Conservation (phyloP, 306 rosid genomes). For the Dalbergia oliveri region DNA sequence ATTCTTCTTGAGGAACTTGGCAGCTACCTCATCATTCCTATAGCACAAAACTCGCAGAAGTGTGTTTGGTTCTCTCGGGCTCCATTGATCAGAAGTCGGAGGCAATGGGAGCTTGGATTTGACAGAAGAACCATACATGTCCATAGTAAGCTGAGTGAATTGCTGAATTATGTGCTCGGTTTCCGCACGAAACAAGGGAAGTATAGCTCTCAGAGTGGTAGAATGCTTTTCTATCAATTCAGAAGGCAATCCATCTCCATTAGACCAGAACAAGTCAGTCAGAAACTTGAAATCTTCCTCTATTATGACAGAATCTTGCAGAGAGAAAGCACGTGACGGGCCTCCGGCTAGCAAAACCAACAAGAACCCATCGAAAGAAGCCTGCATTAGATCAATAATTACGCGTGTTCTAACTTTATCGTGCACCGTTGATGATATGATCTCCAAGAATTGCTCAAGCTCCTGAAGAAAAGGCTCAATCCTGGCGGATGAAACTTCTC, state of each 20-base stretch:
- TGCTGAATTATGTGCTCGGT: conserved; percentile 72
- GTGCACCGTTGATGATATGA: conserved; percentile 84
- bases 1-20: conserved; percentile 92
- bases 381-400: conserved; percentile 83
- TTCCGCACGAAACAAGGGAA: conserved; percentile 63
- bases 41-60: conserved; percentile 82
- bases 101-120: conserved; percentile 88
- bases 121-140: conserved; percentile 63
- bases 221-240: conserved; percentile 78
- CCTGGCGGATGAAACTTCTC: conserved; percentile 74
- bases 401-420: conserved; percentile 90
- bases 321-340: conserved; percentile 77
- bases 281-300: conserved; percentile 91
- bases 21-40: conserved; percentile 85
- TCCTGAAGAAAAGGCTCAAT: conserved; percentile 83
- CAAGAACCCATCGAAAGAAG: conserved; percentile 88
- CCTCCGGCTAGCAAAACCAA: conserved; percentile 93
- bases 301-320: conserved; percentile 67
- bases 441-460: conserved; percentile 86
- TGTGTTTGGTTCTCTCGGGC: conserved; percentile 85
- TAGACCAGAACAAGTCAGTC: conserved; percentile 91
- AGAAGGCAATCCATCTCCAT: conserved; percentile 89
- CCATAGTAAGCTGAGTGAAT: conserved; percentile 59
- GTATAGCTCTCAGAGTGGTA: conserved; percentile 57
- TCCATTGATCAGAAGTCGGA: conserved; percentile 83